These are phyloP conservation scores for Claviceps sp. DNA, from an alignment of 2,329 filamentous ascomycete genomes.

Conservation along the genomic window DNA sequence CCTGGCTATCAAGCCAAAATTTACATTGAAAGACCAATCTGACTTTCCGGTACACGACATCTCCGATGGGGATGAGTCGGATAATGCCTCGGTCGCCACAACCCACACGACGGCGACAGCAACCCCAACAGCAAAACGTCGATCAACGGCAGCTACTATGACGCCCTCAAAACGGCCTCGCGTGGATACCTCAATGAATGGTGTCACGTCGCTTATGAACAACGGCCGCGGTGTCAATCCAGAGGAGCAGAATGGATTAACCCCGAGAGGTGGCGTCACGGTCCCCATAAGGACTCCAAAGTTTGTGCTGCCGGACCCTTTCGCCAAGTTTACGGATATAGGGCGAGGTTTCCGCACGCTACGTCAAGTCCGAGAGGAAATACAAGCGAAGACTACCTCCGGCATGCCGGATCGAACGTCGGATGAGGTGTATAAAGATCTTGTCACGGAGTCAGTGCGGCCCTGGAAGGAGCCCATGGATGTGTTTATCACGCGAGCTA, in stretches of 20 bases:
- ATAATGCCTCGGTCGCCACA: conserved; percentile 14
- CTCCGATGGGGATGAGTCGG: conserved; percentile 24
- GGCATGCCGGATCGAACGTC: conserved; percentile 47
- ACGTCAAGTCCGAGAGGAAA: conserved; percentile 38
- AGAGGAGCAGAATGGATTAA: conserved; percentile 21
- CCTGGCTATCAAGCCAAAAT: conserved; percentile 32
- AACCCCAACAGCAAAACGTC: conserved; percentile 18
- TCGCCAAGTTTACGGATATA: conserved; percentile 24
- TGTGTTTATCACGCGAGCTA: conserved; percentile 33
- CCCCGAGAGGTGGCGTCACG: neutral
- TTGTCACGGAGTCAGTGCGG: conserved; percentile 42
- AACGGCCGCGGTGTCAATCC: conserved; percentile 21
- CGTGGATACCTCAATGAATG: conserved; percentile 9
- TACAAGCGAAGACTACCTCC: conserved; percentile 38
- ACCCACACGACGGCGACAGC: conserved; percentile 10
- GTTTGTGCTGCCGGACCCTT: conserved; percentile 20
- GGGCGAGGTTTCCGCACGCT: conserved; percentile 32
- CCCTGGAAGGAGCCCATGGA: conserved; percentile 44
- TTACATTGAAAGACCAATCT: conserved; percentile 26
- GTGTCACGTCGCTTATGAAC: conserved; percentile 1
- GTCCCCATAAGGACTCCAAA: conserved; percentile 6
- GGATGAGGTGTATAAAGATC: conserved; percentile 43
- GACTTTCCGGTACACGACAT: conserved; percentile 25
- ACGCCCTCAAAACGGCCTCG: conserved; percentile 24
- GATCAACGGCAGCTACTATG: conserved; percentile 12